Evolutionary conservation across 1,284 basidiomycete genomes (phyloP).

Genomic region (Tremellales sp.): DNA sequence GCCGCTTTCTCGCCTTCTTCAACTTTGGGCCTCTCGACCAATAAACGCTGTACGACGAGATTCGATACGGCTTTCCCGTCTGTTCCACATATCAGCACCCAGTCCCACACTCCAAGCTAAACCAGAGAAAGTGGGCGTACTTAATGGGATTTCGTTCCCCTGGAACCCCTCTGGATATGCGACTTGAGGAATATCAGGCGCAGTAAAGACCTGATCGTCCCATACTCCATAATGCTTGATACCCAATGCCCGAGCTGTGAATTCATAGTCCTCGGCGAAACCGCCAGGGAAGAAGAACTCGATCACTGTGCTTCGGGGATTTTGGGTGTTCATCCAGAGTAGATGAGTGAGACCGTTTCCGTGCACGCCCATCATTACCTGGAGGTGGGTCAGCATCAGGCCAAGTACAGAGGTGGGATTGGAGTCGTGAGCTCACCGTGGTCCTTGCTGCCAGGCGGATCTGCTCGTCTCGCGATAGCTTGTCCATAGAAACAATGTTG

Average conservation of each 20-base stretch:
- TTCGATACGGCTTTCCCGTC: conserved; percentile 50
- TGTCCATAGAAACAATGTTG: conserved; percentile 76
- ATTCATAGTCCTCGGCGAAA: conserved; percentile 74
- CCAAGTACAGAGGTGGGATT: neutral
- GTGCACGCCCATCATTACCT: conserved; percentile 70
- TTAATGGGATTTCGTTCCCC: conserved; percentile 55
- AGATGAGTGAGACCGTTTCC: conserved; percentile 72
- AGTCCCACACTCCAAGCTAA: conserved; percentile 1
- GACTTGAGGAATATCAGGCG: conserved; percentile 52
- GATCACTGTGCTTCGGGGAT: conserved; percentile 52
- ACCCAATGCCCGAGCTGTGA: conserved; percentile 59
- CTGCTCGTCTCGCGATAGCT: conserved; percentile 70
- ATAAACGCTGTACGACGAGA: conserved; percentile 41
- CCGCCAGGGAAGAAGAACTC: conserved; percentile 72
- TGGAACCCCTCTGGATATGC: conserved; percentile 50
- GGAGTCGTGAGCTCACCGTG: conserved; percentile 68
- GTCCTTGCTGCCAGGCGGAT: conserved; percentile 70
- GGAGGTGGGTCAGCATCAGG: neutral
- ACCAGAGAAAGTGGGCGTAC: conserved; percentile 19
- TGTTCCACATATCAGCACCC: conserved; percentile 7
- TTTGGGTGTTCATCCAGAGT: conserved; percentile 63
- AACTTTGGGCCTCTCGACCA: conserved; percentile 25
- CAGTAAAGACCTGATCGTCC: conserved; percentile 64
- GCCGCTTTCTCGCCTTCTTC: conserved; percentile 3
- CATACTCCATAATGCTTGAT: conserved; percentile 72